phyloP scores from a whole-genome alignment of 148 eudicot genomes.

The Dysphania ambrosioides region DNA sequence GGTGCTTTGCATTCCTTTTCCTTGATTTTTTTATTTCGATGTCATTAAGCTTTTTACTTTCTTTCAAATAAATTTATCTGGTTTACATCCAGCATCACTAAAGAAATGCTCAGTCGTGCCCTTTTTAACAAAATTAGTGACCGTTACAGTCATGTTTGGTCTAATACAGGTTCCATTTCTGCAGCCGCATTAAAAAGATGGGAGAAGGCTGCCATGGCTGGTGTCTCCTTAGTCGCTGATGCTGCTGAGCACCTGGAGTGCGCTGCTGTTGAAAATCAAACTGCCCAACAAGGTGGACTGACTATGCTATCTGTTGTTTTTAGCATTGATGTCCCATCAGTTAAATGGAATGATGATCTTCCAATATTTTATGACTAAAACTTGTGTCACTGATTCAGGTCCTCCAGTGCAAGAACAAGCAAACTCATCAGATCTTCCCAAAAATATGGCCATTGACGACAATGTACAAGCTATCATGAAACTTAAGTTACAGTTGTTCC shows the following conservation, averaged over 20 bases:
- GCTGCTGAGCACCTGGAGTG: slow-evolving; percentile 99
- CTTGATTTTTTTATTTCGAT: background rate
- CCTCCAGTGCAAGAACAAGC: slow-evolving; percentile 35
- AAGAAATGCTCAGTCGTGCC: background rate
- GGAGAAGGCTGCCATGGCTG: slow-evolving; percentile 99
- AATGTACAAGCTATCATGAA: slow-evolving; percentile 44
- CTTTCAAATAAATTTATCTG: background rate
- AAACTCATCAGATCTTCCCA: slow-evolving; percentile 31
- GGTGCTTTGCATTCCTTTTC: background rate
- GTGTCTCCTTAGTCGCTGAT: slow-evolving; percentile 97
- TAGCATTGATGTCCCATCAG: slow-evolving; percentile 25
- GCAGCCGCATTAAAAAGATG: slow-evolving; percentile 77
- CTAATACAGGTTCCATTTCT: slow-evolving; percentile 43
- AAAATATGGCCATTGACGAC: slow-evolving; percentile 29
- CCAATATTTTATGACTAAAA: slow-evolving; percentile 6
- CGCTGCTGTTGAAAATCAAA: slow-evolving; percentile 35
- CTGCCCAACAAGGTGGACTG: slow-evolving; percentile 19
- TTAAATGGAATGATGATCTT: slow-evolving; percentile 5
- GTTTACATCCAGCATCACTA: background rate
- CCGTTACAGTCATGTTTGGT: background rate
- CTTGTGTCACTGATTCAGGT: slow-evolving; percentile 33
- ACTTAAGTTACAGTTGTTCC: slow-evolving; percentile 89
- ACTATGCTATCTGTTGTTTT: slow-evolving; percentile 33
- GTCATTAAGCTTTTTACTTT: background rate
- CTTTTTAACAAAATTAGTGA: background rate